Conservation (phyloP, 2,329 filamentous ascomycete genomes). For the Colletotrichum tamarilloi region DNA sequence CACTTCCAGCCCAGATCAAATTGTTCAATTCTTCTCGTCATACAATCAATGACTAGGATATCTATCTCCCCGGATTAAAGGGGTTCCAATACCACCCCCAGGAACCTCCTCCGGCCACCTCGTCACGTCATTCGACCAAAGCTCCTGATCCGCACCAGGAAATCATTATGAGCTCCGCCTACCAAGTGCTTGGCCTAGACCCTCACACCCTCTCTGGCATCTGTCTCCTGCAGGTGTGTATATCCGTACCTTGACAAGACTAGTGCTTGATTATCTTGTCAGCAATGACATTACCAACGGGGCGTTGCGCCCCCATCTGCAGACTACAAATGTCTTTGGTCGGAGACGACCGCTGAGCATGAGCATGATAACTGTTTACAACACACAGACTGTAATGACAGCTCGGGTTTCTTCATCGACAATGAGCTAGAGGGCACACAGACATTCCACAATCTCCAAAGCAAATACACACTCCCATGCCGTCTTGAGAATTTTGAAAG, state of each 20-base stretch:
- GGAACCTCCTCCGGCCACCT: constrained; percentile 2
- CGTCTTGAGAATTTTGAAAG: no score
- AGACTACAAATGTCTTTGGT: neutral
- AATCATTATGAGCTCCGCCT: constrained; percentile 10
- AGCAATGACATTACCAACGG: constrained; percentile 4
- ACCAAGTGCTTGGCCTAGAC: neutral
- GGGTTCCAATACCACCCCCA: constrained; percentile 15
- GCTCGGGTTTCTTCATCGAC: neutral
- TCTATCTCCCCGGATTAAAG: constrained; percentile 25
- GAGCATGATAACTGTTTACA: no score
- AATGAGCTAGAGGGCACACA: neutral
- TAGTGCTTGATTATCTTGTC: neutral
- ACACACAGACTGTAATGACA: neutral
- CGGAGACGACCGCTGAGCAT: neutral
- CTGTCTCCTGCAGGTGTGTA: neutral
- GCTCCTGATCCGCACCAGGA: constrained; percentile 17
- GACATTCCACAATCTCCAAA: neutral
- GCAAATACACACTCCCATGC: neutral
- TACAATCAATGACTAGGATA: constrained; percentile 3
- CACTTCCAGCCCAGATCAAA: neutral
- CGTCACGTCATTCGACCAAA: constrained; percentile 27
- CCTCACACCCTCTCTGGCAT: neutral
- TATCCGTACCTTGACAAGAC: neutral
- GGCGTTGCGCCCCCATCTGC: neutral
- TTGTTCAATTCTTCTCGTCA: constrained; percentile 15